Percentiles rank a stretch among this genome's conserved stretches.
These are phyloP conservation scores for Nemania serpens DNA, from an alignment of 2,329 filamentous ascomycete species.

Conservation along the genomic window DNA sequence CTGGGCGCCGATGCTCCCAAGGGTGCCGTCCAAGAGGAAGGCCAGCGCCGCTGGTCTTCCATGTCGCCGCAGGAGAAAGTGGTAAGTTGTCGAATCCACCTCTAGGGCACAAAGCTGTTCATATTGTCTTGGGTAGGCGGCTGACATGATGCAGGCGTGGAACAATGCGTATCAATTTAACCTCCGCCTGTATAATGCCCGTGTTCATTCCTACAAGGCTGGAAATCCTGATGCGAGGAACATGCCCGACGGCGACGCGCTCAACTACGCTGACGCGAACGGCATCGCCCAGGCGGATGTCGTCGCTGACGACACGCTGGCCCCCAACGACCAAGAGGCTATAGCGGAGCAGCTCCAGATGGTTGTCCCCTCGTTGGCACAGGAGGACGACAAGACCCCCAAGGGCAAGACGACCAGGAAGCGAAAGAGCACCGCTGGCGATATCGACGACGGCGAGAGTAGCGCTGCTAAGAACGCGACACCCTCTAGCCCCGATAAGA, in stretches of 20 bases:
- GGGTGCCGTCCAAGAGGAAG: constrained; percentile 85
- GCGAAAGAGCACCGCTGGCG: constrained; percentile 59
- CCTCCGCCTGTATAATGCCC: constrained; percentile 67
- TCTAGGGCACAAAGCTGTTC: not conserved
- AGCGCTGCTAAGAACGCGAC: constrained; percentile 45
- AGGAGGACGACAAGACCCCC: constrained; percentile 58
- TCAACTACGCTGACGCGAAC: constrained; percentile 63
- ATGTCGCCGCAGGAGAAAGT: constrained; percentile 75
- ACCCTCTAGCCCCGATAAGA: constrained; percentile 64
- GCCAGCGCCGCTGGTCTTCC: constrained; percentile 81
- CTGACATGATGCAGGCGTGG: constrained; percentile 53
- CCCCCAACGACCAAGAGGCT: constrained; percentile 58
- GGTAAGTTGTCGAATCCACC: constrained; percentile 43
- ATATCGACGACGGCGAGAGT: constrained; percentile 50
- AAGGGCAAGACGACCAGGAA: constrained; percentile 60
- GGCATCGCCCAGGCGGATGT: constrained; percentile 58
- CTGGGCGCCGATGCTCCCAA: constrained; percentile 77
- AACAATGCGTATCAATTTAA: constrained; percentile 71
- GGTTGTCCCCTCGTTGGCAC: constrained; percentile 41
- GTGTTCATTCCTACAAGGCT: constrained; percentile 67
- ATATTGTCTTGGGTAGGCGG: not conserved
- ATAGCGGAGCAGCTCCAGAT: constrained; percentile 64
- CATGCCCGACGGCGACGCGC: constrained; percentile 65
- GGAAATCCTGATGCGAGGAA: constrained; percentile 62
- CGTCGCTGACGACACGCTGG: constrained; percentile 50